Evolutionary conservation across 805 yeast species (phyloP), one percentile per base, ranked within the genome.

Genomic region (Nakazawaea anatomiae): DNA sequence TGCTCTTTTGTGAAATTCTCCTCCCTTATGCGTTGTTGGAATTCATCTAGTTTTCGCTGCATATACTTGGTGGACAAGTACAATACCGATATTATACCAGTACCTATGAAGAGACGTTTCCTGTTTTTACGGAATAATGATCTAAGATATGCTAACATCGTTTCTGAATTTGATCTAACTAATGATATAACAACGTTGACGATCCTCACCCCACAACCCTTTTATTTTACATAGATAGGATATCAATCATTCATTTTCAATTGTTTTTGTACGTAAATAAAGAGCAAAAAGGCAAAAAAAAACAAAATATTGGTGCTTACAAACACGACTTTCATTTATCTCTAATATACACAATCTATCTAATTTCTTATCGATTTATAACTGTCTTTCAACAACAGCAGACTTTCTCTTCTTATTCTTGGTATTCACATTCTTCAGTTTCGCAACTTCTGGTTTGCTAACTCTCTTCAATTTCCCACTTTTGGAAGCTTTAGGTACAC

Each of bases 1-100:
- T 82, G 85, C 56, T 83, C 88, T 47, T 76, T 73, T 27, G 86
- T 78, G 48, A 79, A 75, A 42, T 79, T 75, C 65, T 83, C 86
- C 55, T 80, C 79, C 44, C 75, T 69, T 39, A 82, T 58, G 44
- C 74, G 70, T 48, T 75, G 70, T 57, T 82, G 85, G 42, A 77
- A 68, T 57, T 77, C 80, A 11, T 63, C 56, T 41, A 82, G 62
- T 60, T 78, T 76, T 50, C 63, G 58, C 50, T 70, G 68, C 18
- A 80, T 65, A 56, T 71, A 77, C 27, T 70, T 68, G 10, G 74
- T 57, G 4, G 73, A 60, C 46, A 79, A 61, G 55, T 77, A 80
- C 1, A 76, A 63, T 0, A 71, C 59, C 3, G 83, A 74, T 10
- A 72, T 60, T 8, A 74, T 54, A 34, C 82, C 79, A 1, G 75